Conservation (phyloP, 257 asterid species). For the Solanum ahanhuiri region DNA sequence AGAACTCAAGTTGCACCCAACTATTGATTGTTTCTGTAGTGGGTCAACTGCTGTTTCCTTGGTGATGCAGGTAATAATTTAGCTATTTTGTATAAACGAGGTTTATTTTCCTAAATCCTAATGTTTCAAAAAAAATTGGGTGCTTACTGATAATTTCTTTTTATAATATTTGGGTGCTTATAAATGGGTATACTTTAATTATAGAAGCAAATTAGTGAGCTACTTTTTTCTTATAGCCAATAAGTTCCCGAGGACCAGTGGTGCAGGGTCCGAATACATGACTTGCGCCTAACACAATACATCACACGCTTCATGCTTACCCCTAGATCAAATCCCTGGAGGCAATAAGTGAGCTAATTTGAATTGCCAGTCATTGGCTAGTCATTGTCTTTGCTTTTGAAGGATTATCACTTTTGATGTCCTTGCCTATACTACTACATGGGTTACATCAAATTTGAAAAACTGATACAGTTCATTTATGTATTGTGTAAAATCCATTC, state of each 20-base stretch:
- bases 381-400: neutral
- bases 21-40: conserved; percentile 87
- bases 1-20: conserved; percentile 76
- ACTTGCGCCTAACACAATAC: neutral
- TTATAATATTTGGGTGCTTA: neutral
- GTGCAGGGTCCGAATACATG: neutral
- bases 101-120: neutral
- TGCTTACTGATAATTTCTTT: neutral
- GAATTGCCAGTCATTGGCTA: neutral
- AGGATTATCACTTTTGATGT: neutral
- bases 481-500: neutral
- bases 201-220: neutral
- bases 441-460: neutral
- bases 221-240: neutral
- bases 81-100: neutral
- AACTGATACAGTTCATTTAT: neutral
- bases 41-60: conserved; percentile 83
- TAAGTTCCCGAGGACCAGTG: neutral
- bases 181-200: neutral
- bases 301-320: neutral
- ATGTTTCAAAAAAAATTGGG: neutral
- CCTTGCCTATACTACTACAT: neutral
- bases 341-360: neutral
- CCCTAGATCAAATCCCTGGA: neutral
- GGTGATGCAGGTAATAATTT: conserved; percentile 52